Conservation (phyloP, 1,284 basidiomycete species). For the Chondrostereum purpureum region DNA sequence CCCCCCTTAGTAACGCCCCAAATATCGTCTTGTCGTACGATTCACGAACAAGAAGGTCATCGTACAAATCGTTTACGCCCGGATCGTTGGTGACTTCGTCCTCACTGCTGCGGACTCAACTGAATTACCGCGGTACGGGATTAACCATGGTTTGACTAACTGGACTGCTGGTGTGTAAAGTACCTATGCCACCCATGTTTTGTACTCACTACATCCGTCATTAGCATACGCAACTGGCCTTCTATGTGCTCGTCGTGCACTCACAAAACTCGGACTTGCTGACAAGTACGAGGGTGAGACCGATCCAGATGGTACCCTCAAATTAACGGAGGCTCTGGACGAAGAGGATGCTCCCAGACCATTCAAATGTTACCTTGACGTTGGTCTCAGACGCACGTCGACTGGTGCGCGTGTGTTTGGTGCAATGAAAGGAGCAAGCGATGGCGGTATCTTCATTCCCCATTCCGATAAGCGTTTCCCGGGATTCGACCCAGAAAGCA, state of each 20-base stretch:
- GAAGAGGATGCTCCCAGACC: constrained; percentile 95
- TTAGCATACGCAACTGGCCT: constrained; percentile 97
- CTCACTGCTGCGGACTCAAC: constrained; percentile 82
- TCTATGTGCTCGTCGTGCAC: constrained; percentile 89
- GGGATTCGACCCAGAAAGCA: constrained; percentile 92
- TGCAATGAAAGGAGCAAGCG: constrained; percentile 98
- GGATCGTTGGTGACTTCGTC: constrained; percentile 95
- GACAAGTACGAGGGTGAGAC: constrained; percentile 98
- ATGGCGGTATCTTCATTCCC: constrained; percentile 97
- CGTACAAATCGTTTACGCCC: constrained; percentile 93
- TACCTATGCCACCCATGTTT: constrained; percentile 6
- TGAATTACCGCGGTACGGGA: constrained; percentile 94
- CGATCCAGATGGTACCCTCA: constrained; percentile 87
- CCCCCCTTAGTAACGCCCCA: constrained; percentile 74
- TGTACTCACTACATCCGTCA: constrained; percentile 1
- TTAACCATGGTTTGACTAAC: constrained; percentile 98
- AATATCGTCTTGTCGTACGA: constrained; percentile 97
- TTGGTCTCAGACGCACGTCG: constrained; percentile 96
- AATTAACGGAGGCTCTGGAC: constrained; percentile 77
- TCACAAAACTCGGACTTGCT: constrained; percentile 92
- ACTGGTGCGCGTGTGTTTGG: constrained; percentile 98
- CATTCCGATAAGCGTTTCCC: constrained; percentile 99
- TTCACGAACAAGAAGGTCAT: constrained; percentile 94
- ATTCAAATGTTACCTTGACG: constrained; percentile 98
- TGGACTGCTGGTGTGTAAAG: constrained; percentile 79